Base-by-base conservation (phyloP, 1,139 yeast genomes). In the Pichia sp. region DNA sequence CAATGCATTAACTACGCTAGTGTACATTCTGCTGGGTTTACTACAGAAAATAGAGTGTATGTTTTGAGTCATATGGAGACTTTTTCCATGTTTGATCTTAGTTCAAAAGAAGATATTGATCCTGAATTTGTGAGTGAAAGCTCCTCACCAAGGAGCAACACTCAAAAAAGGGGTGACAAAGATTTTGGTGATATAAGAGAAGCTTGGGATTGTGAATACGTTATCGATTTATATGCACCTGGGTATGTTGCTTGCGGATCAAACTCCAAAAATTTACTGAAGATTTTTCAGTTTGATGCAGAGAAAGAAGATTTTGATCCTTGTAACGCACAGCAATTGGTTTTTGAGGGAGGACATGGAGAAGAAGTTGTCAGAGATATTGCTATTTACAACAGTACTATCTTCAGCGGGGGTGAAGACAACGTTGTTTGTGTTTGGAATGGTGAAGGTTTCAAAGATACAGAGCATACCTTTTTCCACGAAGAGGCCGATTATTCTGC, bases 51-150 rank as follows among this genome's bases (percentile, higher is more conserved):
- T 47, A 74, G 95, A 63, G 80, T 93, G 5, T 82, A 80, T 52
- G 85, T 92, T 0, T 73, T 93, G 50, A 85, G 96, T 0, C 98
- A 95, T 65, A 90, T 92, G 95, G 99, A 93, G 67, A 90, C 98
- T 0, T 77, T 92, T 61, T 80, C 89, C 6, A 78, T 92, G 55
- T 77, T 79, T 60, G 81, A 80, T 63, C 48, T 64, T 7, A 62
- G 62, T n/a, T 61, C 64, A 1, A 90, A 85, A 50, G 76, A 73
- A 8, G 62, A 59, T 13, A 32, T 58, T 4, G 48, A 56, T 42
- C 57, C 57, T 3, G 56, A 53, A 31, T n/a, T 42, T 31, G 52
- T 47, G 8, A 5, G n/a, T 16, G 31, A 43, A 6, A 31, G 1
- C 4, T 19, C 47, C 7, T 8, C 4, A 3, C 6, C 13, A 45